phyloP scores from a whole-genome alignment of 768 basidiomycete genomes.

The Cystoderma amianthinum region DNA sequence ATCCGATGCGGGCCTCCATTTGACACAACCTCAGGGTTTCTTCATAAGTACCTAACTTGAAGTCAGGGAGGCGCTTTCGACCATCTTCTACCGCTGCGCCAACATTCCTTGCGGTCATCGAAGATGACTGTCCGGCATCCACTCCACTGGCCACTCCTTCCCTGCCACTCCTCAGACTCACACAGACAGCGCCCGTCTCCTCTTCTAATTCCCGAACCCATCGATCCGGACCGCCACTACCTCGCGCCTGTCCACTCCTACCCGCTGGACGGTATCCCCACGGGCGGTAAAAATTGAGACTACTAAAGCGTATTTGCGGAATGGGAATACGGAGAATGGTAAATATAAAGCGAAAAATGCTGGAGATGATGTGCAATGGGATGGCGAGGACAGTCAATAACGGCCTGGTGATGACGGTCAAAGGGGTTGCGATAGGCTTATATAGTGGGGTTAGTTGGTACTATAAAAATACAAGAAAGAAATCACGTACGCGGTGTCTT shows the following conservation, averaged over 20 bases:
- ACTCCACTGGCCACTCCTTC: constrained; percentile 23
- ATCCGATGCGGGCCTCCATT: constrained; percentile 65
- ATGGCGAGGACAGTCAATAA: constrained; percentile 45
- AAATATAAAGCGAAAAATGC: constrained; percentile 60
- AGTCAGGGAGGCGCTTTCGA: constrained; percentile 65
- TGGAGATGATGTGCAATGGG: constrained; percentile 54
- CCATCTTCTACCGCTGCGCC: constrained; percentile 23
- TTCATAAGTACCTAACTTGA: constrained; percentile 78
- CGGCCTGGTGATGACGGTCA: constrained; percentile 19
- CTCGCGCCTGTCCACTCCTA: constrained; percentile 5
- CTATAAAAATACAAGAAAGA: not conserved
- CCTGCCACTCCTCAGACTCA: constrained; percentile 17
- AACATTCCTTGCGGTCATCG: constrained; percentile 20
- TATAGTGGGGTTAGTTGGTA: constrained; percentile 7
- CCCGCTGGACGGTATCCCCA: constrained; percentile 5
- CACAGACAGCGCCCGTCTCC: constrained; percentile 69
- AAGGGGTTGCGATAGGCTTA: constrained; percentile 14
- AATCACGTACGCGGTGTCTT: not conserved
- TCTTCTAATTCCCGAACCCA: constrained; percentile 82
- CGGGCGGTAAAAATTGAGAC: constrained; percentile 38
- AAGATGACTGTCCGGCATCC: constrained; percentile 36
- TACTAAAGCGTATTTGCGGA: constrained; percentile 45
- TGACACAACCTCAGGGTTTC: constrained; percentile 66
- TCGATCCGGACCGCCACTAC: constrained; percentile 56
- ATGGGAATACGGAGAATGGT: constrained; percentile 62